These are phyloP conservation scores for Malassezia furfur DNA, from an alignment of 1,284 basidiomycete genomes.

Conservation along the genomic window DNA sequence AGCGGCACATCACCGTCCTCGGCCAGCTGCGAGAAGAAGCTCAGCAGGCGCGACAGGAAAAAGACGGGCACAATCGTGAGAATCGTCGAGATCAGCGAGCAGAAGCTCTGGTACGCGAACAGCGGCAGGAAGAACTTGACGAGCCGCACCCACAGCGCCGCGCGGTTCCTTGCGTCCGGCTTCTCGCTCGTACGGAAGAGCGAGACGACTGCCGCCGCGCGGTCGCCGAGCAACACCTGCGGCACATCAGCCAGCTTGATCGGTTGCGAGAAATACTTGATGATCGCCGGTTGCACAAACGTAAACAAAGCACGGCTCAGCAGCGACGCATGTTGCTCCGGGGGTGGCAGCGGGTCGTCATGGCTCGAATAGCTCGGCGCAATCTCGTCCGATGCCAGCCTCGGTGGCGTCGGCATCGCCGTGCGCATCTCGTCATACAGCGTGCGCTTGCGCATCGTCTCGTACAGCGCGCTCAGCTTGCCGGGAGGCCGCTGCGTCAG, in stretches of 20 bases:
- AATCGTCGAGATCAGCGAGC: slow-evolving; percentile 50
- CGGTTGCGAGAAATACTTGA: slow-evolving; percentile 50
- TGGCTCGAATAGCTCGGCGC: neutral
- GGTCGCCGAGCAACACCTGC: slow-evolving; percentile 53
- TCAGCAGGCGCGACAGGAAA: slow-evolving; percentile 52
- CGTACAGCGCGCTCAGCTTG: slow-evolving; percentile 35
- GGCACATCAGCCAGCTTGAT: slow-evolving; percentile 51
- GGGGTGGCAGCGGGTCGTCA: slow-evolving; percentile 20
- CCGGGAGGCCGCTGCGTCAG: slow-evolving; percentile 22
- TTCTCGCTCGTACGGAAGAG: slow-evolving; percentile 23
- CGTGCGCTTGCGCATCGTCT: slow-evolving; percentile 34
- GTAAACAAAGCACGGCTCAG: slow-evolving; percentile 35
- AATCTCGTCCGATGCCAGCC: slow-evolving; percentile 10
- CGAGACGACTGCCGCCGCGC: slow-evolving; percentile 49
- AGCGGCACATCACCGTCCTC: slow-evolving; percentile 32
- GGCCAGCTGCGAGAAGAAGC: slow-evolving; percentile 48
- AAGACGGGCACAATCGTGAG: slow-evolving; percentile 52
- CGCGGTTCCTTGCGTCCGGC: neutral
- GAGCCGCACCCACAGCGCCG: slow-evolving; percentile 46
- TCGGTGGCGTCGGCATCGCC: slow-evolving; percentile 36
- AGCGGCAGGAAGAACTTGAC: slow-evolving; percentile 48
- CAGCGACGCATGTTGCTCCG: slow-evolving; percentile 39
- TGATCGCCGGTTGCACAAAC: slow-evolving; percentile 47
- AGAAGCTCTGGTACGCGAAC: slow-evolving; percentile 47
- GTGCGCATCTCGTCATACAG: slow-evolving; percentile 32